phyloP scores from a whole-genome alignment of 345 rosid genomes.

The Salix purpurea region DNA sequence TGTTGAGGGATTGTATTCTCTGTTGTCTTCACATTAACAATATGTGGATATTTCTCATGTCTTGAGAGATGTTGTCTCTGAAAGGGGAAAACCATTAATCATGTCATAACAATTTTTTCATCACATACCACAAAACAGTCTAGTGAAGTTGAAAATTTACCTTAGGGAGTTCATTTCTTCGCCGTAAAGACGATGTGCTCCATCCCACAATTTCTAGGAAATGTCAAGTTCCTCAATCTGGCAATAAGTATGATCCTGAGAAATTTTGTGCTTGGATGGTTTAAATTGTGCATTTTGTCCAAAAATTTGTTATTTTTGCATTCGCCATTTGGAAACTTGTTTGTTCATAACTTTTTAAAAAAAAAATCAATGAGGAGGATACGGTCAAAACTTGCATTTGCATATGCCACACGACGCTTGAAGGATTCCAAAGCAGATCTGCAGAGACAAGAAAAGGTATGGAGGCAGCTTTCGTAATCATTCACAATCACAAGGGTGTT shows the following conservation, averaged over 20 bases:
- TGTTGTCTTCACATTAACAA: slow-evolving; percentile 43
- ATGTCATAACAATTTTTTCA: slow-evolving; percentile 6
- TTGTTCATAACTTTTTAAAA: neutral
- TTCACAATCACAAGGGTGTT: neutral
- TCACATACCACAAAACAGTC: slow-evolving; percentile 1
- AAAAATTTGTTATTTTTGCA: no score
- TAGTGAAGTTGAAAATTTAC: slow-evolving; percentile 22
- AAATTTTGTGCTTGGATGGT: no score
- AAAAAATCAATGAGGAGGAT: slow-evolving; percentile 37
- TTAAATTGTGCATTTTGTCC: no score
- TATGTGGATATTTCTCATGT: slow-evolving; percentile 54
- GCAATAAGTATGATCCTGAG: neutral
- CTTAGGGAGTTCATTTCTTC: slow-evolving; percentile 63
- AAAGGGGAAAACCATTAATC: slow-evolving; percentile 1
- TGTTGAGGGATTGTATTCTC: slow-evolving; percentile 18
- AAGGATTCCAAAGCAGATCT: slow-evolving; percentile 85
- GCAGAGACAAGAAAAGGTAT: slow-evolving; percentile 23
- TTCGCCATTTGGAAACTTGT: no score
- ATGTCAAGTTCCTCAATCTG: slow-evolving; percentile 47
- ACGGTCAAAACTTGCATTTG: slow-evolving; percentile 75
- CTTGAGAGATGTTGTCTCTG: slow-evolving; percentile 47
- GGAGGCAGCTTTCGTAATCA: slow-evolving; percentile 5
- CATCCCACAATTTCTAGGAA: slow-evolving; percentile 73
- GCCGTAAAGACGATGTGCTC: slow-evolving; percentile 86
- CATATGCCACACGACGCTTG: slow-evolving; percentile 70